Base-by-base conservation (phyloP, 2,329 filamentous ascomycete genomes). In the Chaetomiaceae sp. region DNA sequence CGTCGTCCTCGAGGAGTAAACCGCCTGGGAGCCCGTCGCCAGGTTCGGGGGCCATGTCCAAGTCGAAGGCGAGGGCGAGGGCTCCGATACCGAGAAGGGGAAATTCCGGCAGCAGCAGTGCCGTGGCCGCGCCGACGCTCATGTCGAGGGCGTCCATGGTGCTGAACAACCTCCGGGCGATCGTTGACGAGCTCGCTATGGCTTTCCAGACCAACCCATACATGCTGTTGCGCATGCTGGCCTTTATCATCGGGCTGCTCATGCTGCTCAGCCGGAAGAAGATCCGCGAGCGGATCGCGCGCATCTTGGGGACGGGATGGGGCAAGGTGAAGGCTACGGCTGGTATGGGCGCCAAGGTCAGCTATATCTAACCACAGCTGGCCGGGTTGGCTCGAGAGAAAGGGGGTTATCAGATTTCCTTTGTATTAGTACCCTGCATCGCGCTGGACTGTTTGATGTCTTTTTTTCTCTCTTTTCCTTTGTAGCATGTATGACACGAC, bases 281-380 rank as follows among this genome's bases (percentile, higher is more conserved):
- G 63, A 73, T 95, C 13, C 80, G 91, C 35, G 83, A 95, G 58
- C 79, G 86, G 57, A 68, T 96, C 31, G 78, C 83, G 65, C 77
- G 83, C 49, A 73, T 90, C 33, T 64, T 95, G 38, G 79, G 78
- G 34, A 74, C 78, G 23, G 83, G 82, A 9, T 95, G 89, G 89
- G 79, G 81, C 48, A 96, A 95, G 71, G 73, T 96, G 35, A 83
- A 81, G 65, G 78, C 83, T 40, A 97, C 93, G 0, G 85, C 92
- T 4, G 91, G 91, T 2, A 97, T 97, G 92, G 93, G 92, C 2
- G 87, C 95, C 57, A 97, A 96, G 73, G 91, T 97, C 63, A 95
- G 87, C 66, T 97, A 97, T 71, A 95, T 99, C 54, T 97, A 70
- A 39, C 14, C 31, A 31, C 37, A 14, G 23, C 20, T 39, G 49